A percentile compares a stretch with the other conserved stretches of the same genome.
These are phyloP conservation scores for Leishmania martiniquensis DNA, from an alignment of 208 protist species.

Conservation along the genomic window DNA sequence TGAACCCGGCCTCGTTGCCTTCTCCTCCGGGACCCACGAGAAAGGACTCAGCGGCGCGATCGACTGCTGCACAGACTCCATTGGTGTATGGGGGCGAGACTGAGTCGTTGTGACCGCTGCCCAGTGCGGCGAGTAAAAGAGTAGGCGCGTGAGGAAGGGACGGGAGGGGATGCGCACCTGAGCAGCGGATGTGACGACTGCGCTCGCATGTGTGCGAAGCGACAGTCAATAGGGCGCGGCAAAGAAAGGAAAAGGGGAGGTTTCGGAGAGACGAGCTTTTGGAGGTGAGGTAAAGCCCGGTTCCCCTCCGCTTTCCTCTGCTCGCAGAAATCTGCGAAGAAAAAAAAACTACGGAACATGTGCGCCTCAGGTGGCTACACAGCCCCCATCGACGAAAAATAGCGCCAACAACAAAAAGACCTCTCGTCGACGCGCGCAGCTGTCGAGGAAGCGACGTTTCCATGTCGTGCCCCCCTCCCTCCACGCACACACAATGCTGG, in stretches of 20 bases:
- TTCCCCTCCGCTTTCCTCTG: neutral
- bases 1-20: neutral
- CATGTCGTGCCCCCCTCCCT: no score
- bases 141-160: neutral
- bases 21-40: conserved; percentile 52
- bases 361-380: neutral
- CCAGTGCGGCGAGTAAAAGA: neutral
- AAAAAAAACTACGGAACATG: neutral
- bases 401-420: neutral
- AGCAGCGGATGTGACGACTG: neutral
- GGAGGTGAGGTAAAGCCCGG: neutral
- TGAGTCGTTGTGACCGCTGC: neutral
- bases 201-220: neutral
- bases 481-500: no score
- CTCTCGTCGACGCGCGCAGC: neutral
- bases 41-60: conserved; percentile 69
- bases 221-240: neutral
- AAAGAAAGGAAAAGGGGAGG: neutral
- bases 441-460: no score
- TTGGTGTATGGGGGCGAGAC: no score
- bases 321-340: neutral
- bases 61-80: conserved; percentile 50
- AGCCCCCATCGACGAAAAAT: neutral
- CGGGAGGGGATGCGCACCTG: neutral
- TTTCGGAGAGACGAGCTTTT: no score